Evolutionary conservation across 2,329 filamentous ascomycete species (phyloP).

Genomic region (Macrophomina pseudophaseolina): DNA sequence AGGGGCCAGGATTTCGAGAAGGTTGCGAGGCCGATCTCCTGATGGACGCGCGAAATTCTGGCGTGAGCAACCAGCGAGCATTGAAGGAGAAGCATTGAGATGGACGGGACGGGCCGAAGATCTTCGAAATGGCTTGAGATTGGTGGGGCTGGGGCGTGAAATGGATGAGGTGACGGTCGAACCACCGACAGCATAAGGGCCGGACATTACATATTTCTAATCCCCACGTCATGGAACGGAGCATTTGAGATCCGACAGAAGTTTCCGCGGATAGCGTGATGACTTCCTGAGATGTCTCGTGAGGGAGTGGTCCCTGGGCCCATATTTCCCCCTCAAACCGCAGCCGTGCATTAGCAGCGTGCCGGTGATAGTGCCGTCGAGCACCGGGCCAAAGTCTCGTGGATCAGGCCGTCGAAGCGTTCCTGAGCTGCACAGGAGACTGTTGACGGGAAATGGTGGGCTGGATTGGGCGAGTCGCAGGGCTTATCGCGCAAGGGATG

Average conservation of each 20-base stretch:
- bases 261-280: conserved; percentile 16
- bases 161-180: conserved; percentile 13
- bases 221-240: background rate
- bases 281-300: conserved; percentile 17
- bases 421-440: background rate
- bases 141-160: background rate
- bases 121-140: conserved; percentile 18
- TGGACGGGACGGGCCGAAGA: conserved; percentile 21
- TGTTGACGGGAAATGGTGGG: background rate
- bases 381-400: too few relatives aligned
- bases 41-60: conserved; percentile 10
- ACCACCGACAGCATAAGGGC: conserved; percentile 5
- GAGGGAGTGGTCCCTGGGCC: conserved; percentile 1
- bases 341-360: background rate
- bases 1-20: background rate
- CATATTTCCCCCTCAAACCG: conserved; percentile 1
- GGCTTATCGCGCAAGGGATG: conserved; percentile 9
- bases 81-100: conserved; percentile 18
- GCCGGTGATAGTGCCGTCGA: background rate
- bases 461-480: background rate
- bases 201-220: conserved; percentile 3
- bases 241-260: background rate
- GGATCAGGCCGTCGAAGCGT: background rate
- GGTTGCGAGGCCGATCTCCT: background rate
- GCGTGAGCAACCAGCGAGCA: conserved; percentile 1